Evolutionary conservation across 2,329 filamentous ascomycete species (phyloP).

Genomic region (Fusarium sp.): DNA sequence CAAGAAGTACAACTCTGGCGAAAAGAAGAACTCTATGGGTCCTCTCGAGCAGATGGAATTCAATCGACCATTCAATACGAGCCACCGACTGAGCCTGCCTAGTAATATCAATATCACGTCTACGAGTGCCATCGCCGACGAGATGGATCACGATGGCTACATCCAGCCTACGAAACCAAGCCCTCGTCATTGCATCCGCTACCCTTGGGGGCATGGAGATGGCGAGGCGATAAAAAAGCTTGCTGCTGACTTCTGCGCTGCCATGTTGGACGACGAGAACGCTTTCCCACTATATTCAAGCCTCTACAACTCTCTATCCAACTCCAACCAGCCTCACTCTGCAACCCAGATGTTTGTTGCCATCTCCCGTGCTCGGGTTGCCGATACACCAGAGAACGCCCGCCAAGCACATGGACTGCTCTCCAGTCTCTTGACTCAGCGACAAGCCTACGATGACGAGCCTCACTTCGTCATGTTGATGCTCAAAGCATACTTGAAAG

Average conservation of each 20-base stretch:
- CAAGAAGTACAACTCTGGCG: conserved; percentile 41
- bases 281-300: conserved; percentile 32
- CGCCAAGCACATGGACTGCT: conserved; percentile 24
- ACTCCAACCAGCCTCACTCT: not conserved
- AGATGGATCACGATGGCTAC: conserved; percentile 8
- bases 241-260: conserved; percentile 40
- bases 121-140: not conserved
- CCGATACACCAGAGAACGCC: conserved; percentile 29
- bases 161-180: not conserved
- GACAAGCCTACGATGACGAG: not conserved
- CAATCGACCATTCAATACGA: not conserved
- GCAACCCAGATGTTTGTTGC: conserved; percentile 22
- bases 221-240: conserved; percentile 33
- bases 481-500: conserved; percentile 29
- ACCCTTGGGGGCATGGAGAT: conserved; percentile 28
- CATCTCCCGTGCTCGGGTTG: conserved; percentile 34
- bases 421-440: not conserved
- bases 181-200: conserved; percentile 2
- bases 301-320: conserved; percentile 21
- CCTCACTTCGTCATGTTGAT: conserved; percentile 30
- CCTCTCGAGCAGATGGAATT: conserved; percentile 6
- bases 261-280: conserved; percentile 40
- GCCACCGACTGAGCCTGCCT: not conserved
- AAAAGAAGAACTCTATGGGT: conserved; percentile 21
- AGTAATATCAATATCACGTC: not conserved